phyloP scores from a whole-genome alignment of 352 stramenopile genomes.

The Phytophthora megakarya region DNA sequence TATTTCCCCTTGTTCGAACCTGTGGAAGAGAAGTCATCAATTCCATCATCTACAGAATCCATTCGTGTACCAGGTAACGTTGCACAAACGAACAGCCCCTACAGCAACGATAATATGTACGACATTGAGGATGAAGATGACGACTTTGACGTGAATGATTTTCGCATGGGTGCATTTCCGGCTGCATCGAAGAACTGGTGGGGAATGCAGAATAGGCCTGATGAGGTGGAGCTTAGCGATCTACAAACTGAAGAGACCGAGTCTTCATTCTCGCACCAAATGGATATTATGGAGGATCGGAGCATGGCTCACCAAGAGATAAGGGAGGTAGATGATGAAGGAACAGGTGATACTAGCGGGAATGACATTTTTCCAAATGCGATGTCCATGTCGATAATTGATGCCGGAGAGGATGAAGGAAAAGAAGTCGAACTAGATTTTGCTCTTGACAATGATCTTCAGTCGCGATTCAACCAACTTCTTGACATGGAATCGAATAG shows the following conservation, averaged over 20 bases:
- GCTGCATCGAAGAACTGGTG: constrained; percentile 80
- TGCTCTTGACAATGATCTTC: constrained; percentile 69
- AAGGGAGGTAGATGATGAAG: constrained; percentile 21
- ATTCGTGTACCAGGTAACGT: neutral
- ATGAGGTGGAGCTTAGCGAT: constrained; percentile 77
- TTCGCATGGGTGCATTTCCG: constrained; percentile 56
- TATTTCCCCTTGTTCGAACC: constrained; percentile 44
- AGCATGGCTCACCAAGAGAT: constrained; percentile 32
- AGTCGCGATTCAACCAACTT: constrained; percentile 73
- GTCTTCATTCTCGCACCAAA: constrained; percentile 67
- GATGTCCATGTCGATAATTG: constrained; percentile 86
- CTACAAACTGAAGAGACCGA: constrained; percentile 77
- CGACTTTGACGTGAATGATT: constrained; percentile 50
- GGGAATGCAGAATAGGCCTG: constrained; percentile 48
- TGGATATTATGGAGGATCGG: constrained; percentile 58
- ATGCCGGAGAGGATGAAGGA: constrained; percentile 63
- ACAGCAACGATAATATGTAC: constrained; percentile 14
- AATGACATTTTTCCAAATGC: constrained; percentile 44
- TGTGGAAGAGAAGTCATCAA: constrained; percentile 50
- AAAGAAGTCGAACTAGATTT: constrained; percentile 89
- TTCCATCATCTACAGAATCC: neutral
- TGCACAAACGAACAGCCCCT: constrained; percentile 4
- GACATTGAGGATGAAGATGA: constrained; percentile 35
- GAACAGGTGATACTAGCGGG: constrained; percentile 9
- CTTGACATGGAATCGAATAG: constrained; percentile 66